These are phyloP conservation scores for Wickerhamiella vanderwaltii DNA, from an alignment of 805 yeast genomes.

Conservation along the genomic window DNA sequence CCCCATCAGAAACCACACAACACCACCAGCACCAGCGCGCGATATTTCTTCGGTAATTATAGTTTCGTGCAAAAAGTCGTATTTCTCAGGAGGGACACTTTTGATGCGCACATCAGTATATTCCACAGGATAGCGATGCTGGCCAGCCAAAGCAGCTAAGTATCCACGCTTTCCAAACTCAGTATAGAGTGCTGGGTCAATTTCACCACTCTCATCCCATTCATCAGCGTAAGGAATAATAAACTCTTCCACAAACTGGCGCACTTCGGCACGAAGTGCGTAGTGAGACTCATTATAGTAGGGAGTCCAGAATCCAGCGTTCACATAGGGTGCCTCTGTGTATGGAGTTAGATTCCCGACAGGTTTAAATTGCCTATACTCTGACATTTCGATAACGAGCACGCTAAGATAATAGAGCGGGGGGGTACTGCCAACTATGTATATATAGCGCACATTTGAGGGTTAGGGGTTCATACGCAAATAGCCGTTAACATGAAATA, in stretches of 20 bases:
- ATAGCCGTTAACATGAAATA: too few species aligned
- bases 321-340: conserved; percentile 33
- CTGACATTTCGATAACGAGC: too few species aligned
- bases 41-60: conserved; percentile 31
- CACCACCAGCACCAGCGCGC: conserved; percentile 33
- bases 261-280: conserved; percentile 31
- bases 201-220: conserved; percentile 32
- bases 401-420: too few species aligned
- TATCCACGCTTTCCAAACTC: conserved; percentile 32
- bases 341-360: conserved; percentile 26
- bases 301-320: conserved; percentile 31
- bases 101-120: conserved; percentile 29
- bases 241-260: conserved; percentile 30
- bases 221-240: conserved; percentile 33
- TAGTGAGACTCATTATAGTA: conserved; percentile 32
- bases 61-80: conserved; percentile 30
- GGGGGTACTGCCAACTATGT: too few species aligned
- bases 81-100: conserved; percentile 29
- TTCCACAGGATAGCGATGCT: conserved; percentile 27
- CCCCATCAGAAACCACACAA: conserved; percentile 32
- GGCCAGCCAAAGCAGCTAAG: conserved; percentile 31
- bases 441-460: too few species aligned
- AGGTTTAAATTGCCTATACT: conserved; percentile 8
- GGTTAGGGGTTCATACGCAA: too few species aligned
- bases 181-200: conserved; percentile 25